These are phyloP conservation scores for Onygenales sp. DNA, from an alignment of 2,329 filamentous ascomycete genomes.

Conservation along the genomic window DNA sequence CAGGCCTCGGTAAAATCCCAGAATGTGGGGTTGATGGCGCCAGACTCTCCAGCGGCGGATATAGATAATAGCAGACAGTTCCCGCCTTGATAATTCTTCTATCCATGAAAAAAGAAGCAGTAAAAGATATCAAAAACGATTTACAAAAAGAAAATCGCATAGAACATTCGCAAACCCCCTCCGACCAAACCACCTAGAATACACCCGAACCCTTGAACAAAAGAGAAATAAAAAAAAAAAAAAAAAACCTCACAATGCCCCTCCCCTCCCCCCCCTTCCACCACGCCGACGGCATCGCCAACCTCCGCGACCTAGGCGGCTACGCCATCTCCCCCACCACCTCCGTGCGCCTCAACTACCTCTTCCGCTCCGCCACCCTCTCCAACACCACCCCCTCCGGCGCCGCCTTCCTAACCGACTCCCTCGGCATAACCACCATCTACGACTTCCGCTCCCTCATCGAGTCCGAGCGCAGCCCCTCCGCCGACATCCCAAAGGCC, in stretches of 20 bases:
- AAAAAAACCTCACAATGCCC: constrained; percentile 1
- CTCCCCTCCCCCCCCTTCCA: constrained; percentile 13
- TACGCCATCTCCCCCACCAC: constrained; percentile 35
- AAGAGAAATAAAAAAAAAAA: neutral
- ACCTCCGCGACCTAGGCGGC: constrained; percentile 60
- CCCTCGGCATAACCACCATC: constrained; percentile 52
- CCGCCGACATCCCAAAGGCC: constrained; percentile 42
- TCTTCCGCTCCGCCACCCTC: constrained; percentile 64
- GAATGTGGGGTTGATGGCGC: no score
- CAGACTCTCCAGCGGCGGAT: no score
- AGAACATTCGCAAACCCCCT: neutral
- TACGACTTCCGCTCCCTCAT: constrained; percentile 58
- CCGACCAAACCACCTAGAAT: neutral
- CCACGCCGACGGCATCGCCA: constrained; percentile 47
- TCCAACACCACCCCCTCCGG: constrained; percentile 48
- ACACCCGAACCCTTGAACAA: neutral
- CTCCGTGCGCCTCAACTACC: constrained; percentile 42
- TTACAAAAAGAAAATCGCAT: no score
- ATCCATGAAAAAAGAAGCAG: neutral
- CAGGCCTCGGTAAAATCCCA: no score
- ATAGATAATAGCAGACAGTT: neutral
- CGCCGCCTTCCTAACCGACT: constrained; percentile 38
- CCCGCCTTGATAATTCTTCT: no score
- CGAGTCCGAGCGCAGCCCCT: constrained; percentile 30
- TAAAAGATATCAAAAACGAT: neutral